Evolutionary conservation across 371 early-diverging fungal species (phyloP).

Genomic region (Entomophthora muscae): DNA sequence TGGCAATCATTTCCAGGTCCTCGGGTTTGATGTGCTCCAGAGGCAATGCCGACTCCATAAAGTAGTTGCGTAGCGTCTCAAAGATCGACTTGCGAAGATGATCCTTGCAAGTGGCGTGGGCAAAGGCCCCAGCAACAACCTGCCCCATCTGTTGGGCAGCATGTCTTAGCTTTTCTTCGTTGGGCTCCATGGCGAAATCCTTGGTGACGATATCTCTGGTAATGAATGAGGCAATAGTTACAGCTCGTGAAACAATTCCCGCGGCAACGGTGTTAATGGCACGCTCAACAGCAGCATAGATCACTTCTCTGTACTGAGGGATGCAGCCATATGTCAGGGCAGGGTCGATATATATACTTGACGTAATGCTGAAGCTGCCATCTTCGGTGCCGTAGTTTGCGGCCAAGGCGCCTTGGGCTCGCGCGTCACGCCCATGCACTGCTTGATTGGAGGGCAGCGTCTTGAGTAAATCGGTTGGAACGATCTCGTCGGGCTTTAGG

Average conservation of each 20-base stretch:
- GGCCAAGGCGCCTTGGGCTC: constrained; percentile 16
- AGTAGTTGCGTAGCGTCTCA: constrained; percentile 52
- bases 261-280: constrained; percentile 68
- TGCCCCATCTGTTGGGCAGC: constrained; percentile 90
- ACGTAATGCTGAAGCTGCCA: not conserved
- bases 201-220: constrained; percentile 79
- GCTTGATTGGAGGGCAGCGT: constrained; percentile 29
- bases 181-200: constrained; percentile 85
- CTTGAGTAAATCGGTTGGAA: constrained; percentile 54
- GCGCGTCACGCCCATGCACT: constrained; percentile 15
- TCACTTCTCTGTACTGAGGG: constrained; percentile 62
- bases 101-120: constrained; percentile 84
- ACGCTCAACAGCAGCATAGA: constrained; percentile 69
- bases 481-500: constrained; percentile 68
- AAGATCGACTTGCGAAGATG: constrained; percentile 78
- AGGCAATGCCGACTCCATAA: constrained; percentile 29
- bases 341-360: constrained; percentile 10
- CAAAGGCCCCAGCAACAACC: constrained; percentile 62
- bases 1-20: constrained; percentile 52
- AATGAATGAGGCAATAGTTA: constrained; percentile 76
- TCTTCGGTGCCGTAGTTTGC: constrained; percentile 17
- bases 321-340: not conserved
- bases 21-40: constrained; percentile 50
- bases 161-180: constrained; percentile 78
- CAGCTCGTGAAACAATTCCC: constrained; percentile 80